Conservation (phyloP, 2,329 filamentous ascomycete species). For the Pestalotiopsis sp. region DNA sequence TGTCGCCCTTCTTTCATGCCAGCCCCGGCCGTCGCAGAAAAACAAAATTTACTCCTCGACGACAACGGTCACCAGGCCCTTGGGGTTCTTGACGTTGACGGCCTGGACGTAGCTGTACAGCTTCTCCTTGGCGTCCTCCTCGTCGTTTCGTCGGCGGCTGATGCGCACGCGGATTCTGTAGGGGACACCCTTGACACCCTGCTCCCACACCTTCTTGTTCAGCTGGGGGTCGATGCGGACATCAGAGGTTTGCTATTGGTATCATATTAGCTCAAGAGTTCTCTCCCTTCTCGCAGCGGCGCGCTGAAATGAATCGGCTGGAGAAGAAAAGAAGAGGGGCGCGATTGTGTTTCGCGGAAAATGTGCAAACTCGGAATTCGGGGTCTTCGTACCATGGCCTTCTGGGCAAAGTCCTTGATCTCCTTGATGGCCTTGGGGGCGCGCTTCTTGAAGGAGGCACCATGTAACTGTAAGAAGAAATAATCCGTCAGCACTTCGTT, state of each 20-base stretch:
- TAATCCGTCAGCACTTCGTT: constrained; percentile 14
- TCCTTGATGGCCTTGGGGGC: constrained; percentile 99
- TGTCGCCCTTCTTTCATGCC: constrained; percentile 23
- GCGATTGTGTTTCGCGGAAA: constrained; percentile 15
- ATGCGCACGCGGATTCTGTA: constrained; percentile 98
- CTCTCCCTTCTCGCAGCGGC: not conserved
- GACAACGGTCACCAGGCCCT: constrained; percentile 91
- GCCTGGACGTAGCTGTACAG: constrained; percentile 99
- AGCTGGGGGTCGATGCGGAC: constrained; percentile 97
- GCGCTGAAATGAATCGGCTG: not conserved
- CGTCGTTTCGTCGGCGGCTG: constrained; percentile 99
- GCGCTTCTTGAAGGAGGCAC: constrained; percentile 99
- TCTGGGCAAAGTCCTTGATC: constrained; percentile 90
- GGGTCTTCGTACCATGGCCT: constrained; percentile 82
- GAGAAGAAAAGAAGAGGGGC: constrained; percentile 15
- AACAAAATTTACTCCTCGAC: constrained; percentile 66
- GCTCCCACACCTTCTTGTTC: constrained; percentile 99
- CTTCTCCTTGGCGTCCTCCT: constrained; percentile 99
- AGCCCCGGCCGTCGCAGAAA: constrained; percentile 10
- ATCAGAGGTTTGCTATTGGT: constrained; percentile 81
- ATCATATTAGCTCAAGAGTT: constrained; percentile 20
- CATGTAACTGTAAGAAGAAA: constrained; percentile 71
- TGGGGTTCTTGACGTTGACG: constrained; percentile 98
- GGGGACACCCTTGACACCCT: constrained; percentile 97
- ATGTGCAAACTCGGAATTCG: constrained; percentile 10